Evolutionary conservation across 148 eudicot genomes (phyloP), one percentile per base, ranked within the genome.

Genomic region (Cornus kousa): DNA sequence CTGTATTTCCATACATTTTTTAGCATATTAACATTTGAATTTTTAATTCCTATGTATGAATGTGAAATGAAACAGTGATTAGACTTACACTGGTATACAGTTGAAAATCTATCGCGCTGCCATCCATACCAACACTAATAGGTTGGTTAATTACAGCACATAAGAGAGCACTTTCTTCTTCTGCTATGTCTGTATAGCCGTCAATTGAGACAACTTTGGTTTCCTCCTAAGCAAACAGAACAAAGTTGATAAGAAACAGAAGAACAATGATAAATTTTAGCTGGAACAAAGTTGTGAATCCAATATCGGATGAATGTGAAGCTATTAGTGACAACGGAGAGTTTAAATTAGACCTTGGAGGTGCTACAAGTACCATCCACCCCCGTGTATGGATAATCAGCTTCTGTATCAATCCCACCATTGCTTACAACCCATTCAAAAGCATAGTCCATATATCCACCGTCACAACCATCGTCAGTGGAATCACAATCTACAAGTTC

Each of bases 91-190:
- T 85, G 24, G 90, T 79, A 69, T 90, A 90, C n/a, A 90, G 79
- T 79, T 90, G 93, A 80, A 90, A 90, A 77, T 88, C 93, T 28
- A 84, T 72, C 35, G 87, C 67, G 14, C 88, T 78, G 35, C 82
- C 93, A 79, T 88, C 90, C 2, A 90, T 83, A 28, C 93, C 90
- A 19, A 88, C 93, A 75, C 91, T 90, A 48, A 90, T 79, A 46
- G 91, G 93, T 40, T 88, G 91, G 67, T 82, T 83, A 37, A 88
- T 84, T 28, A 82, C 79, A 57, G 91, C 93, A 74, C 93, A 90
- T 22, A 80, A 77, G 24, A 90, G 85, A 74, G 88, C 89, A 35
- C 75, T 81, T 68, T 90, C 91, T 40, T 87, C 86, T 77, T 85
- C 79, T 67, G 77, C 89, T 9, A 90, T 83, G 74, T 88, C 82